A percentile compares a stretch with the other conserved stretches of the same genome.
Evolutionary conservation across 768 basidiomycete species (phyloP).

Genomic region (Pleurotus pulmonarius): DNA sequence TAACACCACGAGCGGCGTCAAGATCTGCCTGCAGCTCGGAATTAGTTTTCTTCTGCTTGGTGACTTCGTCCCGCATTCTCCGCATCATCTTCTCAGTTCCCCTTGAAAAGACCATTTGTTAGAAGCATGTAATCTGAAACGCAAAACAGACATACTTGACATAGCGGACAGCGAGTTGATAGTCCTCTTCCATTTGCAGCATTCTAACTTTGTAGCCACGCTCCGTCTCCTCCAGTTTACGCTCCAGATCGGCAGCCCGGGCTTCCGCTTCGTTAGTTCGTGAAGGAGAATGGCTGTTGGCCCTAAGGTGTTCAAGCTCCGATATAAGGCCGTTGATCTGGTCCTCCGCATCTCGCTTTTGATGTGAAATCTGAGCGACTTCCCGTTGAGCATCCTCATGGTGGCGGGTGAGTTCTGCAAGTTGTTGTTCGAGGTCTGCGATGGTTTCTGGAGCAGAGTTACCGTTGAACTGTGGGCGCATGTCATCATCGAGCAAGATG

Average conservation of each 20-base stretch:
- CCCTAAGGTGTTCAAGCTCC: slow-evolving; percentile 64
- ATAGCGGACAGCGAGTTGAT: slow-evolving; percentile 94
- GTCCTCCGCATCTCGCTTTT: slow-evolving; percentile 72
- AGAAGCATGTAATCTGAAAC: slow-evolving; percentile 8
- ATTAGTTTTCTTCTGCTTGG: slow-evolving; percentile 84
- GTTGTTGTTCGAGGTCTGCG: slow-evolving; percentile 72
- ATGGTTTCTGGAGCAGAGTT: slow-evolving; percentile 41
- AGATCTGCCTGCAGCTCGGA: slow-evolving; percentile 80
- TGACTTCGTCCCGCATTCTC: slow-evolving; percentile 92
- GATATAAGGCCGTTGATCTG: slow-evolving; percentile 61
- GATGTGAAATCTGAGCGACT: slow-evolving; percentile 57
- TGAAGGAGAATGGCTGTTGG: slow-evolving; percentile 51
- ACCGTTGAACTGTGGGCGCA: slow-evolving; percentile 37
- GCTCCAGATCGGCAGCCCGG: slow-evolving; percentile 64
- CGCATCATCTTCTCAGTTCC: slow-evolving; percentile 98
- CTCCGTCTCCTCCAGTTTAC: slow-evolving; percentile 76
- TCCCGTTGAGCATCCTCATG: slow-evolving; percentile 78
- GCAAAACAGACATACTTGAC: slow-evolving; percentile 68
- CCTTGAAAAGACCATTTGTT: slow-evolving; percentile 35
- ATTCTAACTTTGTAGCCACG: slow-evolving; percentile 73
- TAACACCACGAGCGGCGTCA: slow-evolving; percentile 56
- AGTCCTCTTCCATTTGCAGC: slow-evolving; percentile 91
- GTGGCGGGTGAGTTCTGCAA: slow-evolving; percentile 67
- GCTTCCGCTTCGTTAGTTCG: slow-evolving; percentile 24
- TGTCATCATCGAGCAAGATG: slow-evolving; percentile 67